Evolutionary conservation across 805 yeast species (phyloP), one percentile per base, ranked within the genome.

Genomic region (Candida tallmaniae): DNA sequence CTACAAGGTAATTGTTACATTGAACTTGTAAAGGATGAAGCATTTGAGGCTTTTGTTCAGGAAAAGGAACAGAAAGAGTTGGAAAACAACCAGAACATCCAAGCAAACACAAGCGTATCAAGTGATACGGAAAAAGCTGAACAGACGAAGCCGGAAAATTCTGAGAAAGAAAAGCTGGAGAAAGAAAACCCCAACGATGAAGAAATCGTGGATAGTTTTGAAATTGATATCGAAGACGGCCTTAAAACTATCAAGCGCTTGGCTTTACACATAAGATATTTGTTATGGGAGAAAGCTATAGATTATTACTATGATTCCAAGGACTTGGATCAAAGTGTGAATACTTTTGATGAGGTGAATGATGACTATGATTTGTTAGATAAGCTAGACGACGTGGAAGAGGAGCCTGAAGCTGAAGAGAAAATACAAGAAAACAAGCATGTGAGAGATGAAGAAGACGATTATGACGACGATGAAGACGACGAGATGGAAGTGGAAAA

Each of bases 211-310:
- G 43, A 60, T 9, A 62, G 64, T 14, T 56, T 36, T 3, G 42
- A 75, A 61, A 40, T 58, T 65, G 37, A 63, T 56, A 23, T 51
- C 49, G 61, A 73, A 62, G 81, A 52, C 60, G 78, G 55, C 42
- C 19, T 42, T 10, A 50, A 46, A 14, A 55, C 65, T 17, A 40
- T 61, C 15, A 51, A 51, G 26, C 37, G 54, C 31, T 43, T 83
- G 27, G 80, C 87, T 5, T 60, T 82, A 31, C 82, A 76, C 41
- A 58, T 82, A 15, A 63, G 90, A 42, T 82, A 80, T 45, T 68
- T 82, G 9, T 59, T 83, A 16, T 83, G 85, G 76, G 89, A 83
- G 47, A 78, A 74, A 50, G 88, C 82, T 14, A 67, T 78, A 7
- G 81, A 77, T 48, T 60, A 51, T 42, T 64, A 56, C 44, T 70